These are phyloP conservation scores for Ganoderma resinaceum DNA, from an alignment of 1,284 basidiomycete species.

Conservation along the genomic window DNA sequence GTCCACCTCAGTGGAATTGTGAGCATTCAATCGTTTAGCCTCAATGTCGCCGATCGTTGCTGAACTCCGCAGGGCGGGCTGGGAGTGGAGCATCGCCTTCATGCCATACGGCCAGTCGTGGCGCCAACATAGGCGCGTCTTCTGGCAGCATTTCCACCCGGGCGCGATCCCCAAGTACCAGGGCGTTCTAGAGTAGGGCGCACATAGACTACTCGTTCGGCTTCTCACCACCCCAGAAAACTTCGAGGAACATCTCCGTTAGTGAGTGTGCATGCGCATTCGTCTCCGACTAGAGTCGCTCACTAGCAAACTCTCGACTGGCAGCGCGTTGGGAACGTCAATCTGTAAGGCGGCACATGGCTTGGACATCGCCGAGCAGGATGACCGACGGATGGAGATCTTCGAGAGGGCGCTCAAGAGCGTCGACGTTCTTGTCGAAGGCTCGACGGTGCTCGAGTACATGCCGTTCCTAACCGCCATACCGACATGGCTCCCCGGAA, in stretches of 20 bases:
- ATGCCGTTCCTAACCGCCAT: slow-evolving; percentile 20
- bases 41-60: too few species aligned
- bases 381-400: slow-evolving; percentile 5
- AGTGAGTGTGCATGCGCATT: neutral
- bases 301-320: neutral
- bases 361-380: neutral
- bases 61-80: neutral
- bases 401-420: slow-evolving; percentile 11
- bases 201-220: neutral
- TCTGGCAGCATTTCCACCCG: slow-evolving; percentile 13
- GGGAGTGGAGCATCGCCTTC: slow-evolving; percentile 8
- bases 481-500: slow-evolving; percentile 14
- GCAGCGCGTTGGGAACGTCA: slow-evolving; percentile 9
- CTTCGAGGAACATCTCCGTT: neutral
- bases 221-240: neutral
- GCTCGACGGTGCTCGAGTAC: slow-evolving; percentile 18
- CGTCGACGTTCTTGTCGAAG: slow-evolving; percentile 5
- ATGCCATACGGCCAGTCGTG: slow-evolving; percentile 13
- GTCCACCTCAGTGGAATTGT: slow-evolving; percentile 1
- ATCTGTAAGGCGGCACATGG: slow-evolving; percentile 8
- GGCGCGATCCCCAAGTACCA: neutral
- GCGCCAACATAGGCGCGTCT: slow-evolving; percentile 7
- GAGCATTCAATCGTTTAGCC: neutral
- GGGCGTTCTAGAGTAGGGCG: neutral
- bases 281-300: neutral